phyloP scores from a whole-genome alignment of 352 stramenopile genomes.

The Phytophthora rubi region DNA sequence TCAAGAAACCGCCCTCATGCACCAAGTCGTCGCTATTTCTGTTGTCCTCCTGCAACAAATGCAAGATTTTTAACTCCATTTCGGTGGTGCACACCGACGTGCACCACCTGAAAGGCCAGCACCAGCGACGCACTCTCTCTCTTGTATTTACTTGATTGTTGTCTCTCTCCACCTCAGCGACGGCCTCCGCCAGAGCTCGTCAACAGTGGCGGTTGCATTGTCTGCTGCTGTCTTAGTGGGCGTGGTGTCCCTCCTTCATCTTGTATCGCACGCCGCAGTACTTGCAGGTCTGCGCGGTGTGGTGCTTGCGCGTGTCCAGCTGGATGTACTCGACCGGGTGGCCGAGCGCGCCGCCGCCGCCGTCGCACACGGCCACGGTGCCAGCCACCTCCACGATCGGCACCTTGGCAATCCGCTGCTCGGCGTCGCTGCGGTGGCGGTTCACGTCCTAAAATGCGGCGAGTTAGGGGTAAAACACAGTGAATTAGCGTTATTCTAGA shows the following conservation, averaged over 20 bases:
- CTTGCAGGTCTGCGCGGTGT: slow-evolving; percentile 87
- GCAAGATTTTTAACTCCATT: not conserved
- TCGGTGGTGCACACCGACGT: slow-evolving; percentile 1
- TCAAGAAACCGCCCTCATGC: slow-evolving; percentile 2
- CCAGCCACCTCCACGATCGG: slow-evolving; percentile 93
- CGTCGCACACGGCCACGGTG: slow-evolving; percentile 94
- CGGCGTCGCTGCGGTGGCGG: slow-evolving; percentile 89
- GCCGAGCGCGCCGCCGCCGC: slow-evolving; percentile 94
- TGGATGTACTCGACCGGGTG: slow-evolving; percentile 97
- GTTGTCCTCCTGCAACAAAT: not conserved
- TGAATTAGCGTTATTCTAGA: not conserved
- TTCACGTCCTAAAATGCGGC: slow-evolving; percentile 64
- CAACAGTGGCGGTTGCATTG: too few species aligned
- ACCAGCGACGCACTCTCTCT: slow-evolving; percentile 4
- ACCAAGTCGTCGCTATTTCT: slow-evolving; percentile 19
- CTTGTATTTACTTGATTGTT: slow-evolving; percentile 33
- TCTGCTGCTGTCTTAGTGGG: slow-evolving; percentile 41
- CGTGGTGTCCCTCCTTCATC: slow-evolving; percentile 79
- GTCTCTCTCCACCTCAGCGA: slow-evolving; percentile 2
- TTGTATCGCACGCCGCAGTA: slow-evolving; percentile 94
- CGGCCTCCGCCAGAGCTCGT: too few species aligned
- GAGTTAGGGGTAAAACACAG: slow-evolving; percentile 7
- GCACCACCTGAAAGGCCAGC: not conserved
- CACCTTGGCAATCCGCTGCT: slow-evolving; percentile 88
- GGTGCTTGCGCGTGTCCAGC: slow-evolving; percentile 84